phyloP scores from a whole-genome alignment of 2,329 filamentous ascomycete species.

The Nakataea oryzae region DNA sequence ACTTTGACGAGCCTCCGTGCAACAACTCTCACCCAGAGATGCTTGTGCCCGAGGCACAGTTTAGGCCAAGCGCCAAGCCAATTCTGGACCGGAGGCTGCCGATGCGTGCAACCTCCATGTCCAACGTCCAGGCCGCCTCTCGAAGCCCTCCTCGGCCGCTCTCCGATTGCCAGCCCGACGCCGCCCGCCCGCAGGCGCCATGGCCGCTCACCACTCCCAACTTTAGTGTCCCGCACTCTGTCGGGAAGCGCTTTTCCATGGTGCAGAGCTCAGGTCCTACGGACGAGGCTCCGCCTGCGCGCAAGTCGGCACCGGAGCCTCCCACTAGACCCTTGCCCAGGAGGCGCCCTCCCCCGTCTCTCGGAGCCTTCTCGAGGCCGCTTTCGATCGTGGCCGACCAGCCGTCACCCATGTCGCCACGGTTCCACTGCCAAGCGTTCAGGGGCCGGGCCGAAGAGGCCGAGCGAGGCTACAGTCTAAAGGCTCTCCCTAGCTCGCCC shows the following conservation, averaged over 20 bases:
- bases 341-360: constrained; percentile 32
- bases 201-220: constrained; percentile 30
- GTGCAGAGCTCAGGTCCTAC: constrained; percentile 14
- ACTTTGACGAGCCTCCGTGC: constrained; percentile 19
- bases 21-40: not conserved
- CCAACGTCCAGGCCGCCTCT: constrained; percentile 24
- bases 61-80: constrained; percentile 40
- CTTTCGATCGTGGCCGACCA: constrained; percentile 45
- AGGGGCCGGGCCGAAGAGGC: not conserved
- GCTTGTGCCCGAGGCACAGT: constrained; percentile 21
- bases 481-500: too few relatives aligned
- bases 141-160: constrained; percentile 15
- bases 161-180: constrained; percentile 11
- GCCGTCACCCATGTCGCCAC: constrained; percentile 29
- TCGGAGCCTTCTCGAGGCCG: constrained; percentile 34
- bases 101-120: constrained; percentile 33
- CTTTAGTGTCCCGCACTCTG: constrained; percentile 40
- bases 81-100: constrained; percentile 42
- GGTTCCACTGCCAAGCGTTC: not conserved
- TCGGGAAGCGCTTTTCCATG: constrained; percentile 33
- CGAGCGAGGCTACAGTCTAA: constrained; percentile 1
- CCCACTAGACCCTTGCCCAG: constrained; percentile 11
- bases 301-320: not conserved
- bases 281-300: constrained; percentile 1
- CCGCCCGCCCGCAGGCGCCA: not conserved